Base-by-base conservation (phyloP, 2,329 filamentous ascomycete species). In the Sphaerulina vaccinii region DNA sequence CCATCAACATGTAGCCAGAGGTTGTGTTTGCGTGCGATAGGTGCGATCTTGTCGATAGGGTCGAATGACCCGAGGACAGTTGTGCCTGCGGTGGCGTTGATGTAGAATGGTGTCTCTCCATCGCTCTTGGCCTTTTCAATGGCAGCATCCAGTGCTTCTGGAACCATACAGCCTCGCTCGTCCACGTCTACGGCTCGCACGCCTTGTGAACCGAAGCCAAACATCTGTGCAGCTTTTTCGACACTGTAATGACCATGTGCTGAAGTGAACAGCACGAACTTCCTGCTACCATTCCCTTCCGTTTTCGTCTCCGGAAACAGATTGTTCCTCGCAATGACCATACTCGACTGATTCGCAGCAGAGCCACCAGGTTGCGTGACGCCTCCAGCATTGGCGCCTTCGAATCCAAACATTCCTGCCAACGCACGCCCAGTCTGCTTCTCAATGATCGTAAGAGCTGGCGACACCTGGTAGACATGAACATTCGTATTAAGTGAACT, bases 1-100 rank as follows among this genome's bases (percentile, higher is more conserved):
- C 82, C 93, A 68, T 99, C 93, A 49, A 97, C 81, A 73, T 99
- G 93, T 72, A 97, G 75, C 93, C 93, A 99, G 39, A 97, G 73
- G 48, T 82, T 79, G 65, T 90, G 79, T 53, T 79, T 77, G 58
- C 81, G 79, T 72, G 88, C 93, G 15, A 96, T 77, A 22, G 74
- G 75, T 0, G 85, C 79, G 56, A 96, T 85, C 2, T 79, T 80
- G 10, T 77, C 70, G 62, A 96, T 85, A 0, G 88, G 88, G 65
- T 96, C 92, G 67, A 86, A 99, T 1, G 88, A 90, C 13, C 93
- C 93, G 57, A 92, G 76, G 2, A 97, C 92, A 0, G 93, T 99
- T 1, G 92, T 96, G 15, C 93, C 93, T 0, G 93, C 92, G 0
- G 93, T 97, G 5, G 91, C 88, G 68, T 96, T 97, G 67, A 97